Evolutionary conservation across 2,329 filamentous ascomycete genomes (phyloP), one percentile per base, ranked within the genome.

Genomic region (Aspergillus brasiliensis): DNA sequence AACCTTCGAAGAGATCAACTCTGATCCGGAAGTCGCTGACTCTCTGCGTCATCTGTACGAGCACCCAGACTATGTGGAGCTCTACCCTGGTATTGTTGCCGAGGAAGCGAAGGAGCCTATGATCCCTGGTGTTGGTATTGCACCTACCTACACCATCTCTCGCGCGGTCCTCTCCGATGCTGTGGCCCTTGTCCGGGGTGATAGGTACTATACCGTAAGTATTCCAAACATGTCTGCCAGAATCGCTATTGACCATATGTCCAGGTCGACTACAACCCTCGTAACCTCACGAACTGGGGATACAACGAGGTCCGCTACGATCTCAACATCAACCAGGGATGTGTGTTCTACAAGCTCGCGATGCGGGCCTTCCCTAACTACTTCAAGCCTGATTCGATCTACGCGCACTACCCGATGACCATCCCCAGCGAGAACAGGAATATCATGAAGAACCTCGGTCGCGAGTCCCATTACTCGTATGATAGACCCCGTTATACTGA

Each of bases 291-390:
- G 1, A 92, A 91, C 76, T 96, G 91, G 91, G 91, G 91, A 19
- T 94, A 86, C 78, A 86, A 86, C 57, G 89, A 92, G 71, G 89
- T 85, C 3, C 83, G 90, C 19, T 91, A 88, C 58, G 90, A 96
- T 66, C 77, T 88, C 21, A 86, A 84, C 60, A 77, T 94, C 65
- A 90, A 95, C 75, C 88, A 95, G 71, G 91, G 92, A 49, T 92
- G 89, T 66, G 86, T 92, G 11, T 91, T 94, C 76, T 92, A 93
- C 81, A 96, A 95, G 80, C 83, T 96, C 37, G 89, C 93, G 72
- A 80, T 91, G 37, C 85, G 89, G 5, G 90, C 91, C 0, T 92
- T 96, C 81, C 92, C 91, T 0, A 83, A 90, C 65, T 89, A 92
- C 77, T 94, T 93, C 82, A 86, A 85, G 71, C 77, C 82, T 19